Percentiles rank a stretch among this genome's conserved stretches.
These are phyloP conservation scores for Tagetes erecta DNA, from an alignment of 129 eudicot species.

Conservation along the genomic window DNA sequence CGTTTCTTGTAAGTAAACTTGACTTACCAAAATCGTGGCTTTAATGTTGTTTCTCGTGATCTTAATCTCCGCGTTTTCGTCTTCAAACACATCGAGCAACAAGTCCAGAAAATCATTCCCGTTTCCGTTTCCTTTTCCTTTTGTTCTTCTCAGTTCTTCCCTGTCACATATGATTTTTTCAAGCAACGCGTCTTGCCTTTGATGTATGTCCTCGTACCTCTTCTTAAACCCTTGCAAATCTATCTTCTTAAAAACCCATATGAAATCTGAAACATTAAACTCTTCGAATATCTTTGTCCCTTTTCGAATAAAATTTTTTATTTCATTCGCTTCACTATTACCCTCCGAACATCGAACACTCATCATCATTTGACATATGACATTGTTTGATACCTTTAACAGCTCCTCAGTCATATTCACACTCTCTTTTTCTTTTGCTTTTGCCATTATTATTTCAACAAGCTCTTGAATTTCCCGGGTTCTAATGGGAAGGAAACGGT, in stretches of 20 bases:
- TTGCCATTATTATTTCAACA: slow-evolving; percentile 19
- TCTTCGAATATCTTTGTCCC: slow-evolving; percentile 53
- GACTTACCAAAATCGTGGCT: slow-evolving; percentile 51
- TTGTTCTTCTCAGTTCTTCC: slow-evolving; percentile 36
- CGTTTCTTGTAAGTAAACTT: not conserved
- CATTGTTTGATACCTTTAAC: slow-evolving; percentile 44
- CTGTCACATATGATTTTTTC: slow-evolving; percentile 41
- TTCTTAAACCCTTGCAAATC: slow-evolving; percentile 43
- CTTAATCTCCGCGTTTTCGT: slow-evolving; percentile 39
- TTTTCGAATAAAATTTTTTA: slow-evolving; percentile 41
- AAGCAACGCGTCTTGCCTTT: slow-evolving; percentile 40
- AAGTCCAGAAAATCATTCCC: slow-evolving; percentile 57
- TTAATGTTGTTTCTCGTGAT: slow-evolving; percentile 58
- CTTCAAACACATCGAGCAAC: slow-evolving; percentile 56
- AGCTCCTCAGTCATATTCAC: slow-evolving; percentile 51
- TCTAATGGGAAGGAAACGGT: slow-evolving; percentile 49
- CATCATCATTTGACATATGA: slow-evolving; percentile 54
- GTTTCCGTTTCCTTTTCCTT: slow-evolving; percentile 20
- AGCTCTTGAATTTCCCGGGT: slow-evolving; percentile 30
- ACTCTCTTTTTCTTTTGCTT: slow-evolving; percentile 28
- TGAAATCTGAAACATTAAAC: slow-evolving; percentile 52
- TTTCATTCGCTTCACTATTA: slow-evolving; percentile 46
- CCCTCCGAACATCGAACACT: slow-evolving; percentile 49
- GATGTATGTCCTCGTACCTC: slow-evolving; percentile 37
- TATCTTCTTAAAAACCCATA: slow-evolving; percentile 42